Conservation (phyloP, 1,139 yeast genomes). For the Magnusiomyces fungicola region DNA sequence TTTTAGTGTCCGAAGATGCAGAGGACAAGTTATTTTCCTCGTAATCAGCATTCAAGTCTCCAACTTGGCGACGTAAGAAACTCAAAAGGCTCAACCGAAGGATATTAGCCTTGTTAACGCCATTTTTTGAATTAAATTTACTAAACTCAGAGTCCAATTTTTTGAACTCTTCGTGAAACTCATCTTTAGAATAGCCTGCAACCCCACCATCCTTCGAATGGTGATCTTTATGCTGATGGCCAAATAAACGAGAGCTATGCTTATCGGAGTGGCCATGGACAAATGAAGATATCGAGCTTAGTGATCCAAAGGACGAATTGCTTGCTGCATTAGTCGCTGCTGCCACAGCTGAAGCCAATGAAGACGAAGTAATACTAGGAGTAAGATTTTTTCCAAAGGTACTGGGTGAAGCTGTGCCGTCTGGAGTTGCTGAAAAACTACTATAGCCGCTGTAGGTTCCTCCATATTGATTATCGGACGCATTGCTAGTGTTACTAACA, state of each 20-base stretch:
- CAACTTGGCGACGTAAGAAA: conserved; percentile 41
- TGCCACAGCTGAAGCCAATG: background rate
- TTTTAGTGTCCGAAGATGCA: conserved; percentile 16
- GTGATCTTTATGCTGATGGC: background rate
- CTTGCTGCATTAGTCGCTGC: background rate
- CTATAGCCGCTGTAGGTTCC: no score
- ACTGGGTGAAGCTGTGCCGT: background rate
- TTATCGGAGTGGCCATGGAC: background rate
- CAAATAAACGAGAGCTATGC: background rate
- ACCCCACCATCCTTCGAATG: background rate
- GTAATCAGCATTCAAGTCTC: conserved; percentile 23
- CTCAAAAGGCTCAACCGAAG: conserved; percentile 62
- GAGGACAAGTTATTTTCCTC: conserved; percentile 23
- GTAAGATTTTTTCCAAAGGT: background rate
- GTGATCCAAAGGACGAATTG: background rate
- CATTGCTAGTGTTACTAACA: no score
- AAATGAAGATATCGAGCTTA: background rate
- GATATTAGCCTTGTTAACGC: conserved; percentile 55
- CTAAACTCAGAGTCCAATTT: conserved; percentile 23
- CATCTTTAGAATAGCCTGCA: background rate
- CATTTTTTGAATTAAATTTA: conserved; percentile 39
- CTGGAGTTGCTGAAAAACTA: background rate
- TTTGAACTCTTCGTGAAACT: conserved; percentile 20
- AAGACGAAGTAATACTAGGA: background rate
- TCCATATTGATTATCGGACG: no score